Percentiles rank a stretch among this genome's conserved stretches.
Conservation (phyloP, 1,284 basidiomycete species). For the Boletus calvinii region DNA sequence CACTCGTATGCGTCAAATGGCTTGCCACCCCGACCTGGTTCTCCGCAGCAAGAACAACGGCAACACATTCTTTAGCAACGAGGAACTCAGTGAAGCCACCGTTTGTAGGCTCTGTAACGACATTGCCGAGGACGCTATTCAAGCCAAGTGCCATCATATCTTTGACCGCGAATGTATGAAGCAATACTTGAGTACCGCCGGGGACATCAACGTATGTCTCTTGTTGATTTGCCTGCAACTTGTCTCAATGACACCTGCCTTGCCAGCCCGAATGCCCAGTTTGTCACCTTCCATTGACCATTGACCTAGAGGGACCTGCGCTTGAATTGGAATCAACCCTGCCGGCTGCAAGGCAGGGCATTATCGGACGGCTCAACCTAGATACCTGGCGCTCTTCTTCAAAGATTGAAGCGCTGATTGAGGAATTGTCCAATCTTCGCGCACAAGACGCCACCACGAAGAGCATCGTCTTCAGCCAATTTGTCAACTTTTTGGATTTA, state of each 20-base stretch:
- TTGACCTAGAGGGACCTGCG: slow-evolving; percentile 92
- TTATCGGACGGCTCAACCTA: slow-evolving; percentile 87
- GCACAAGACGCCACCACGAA: slow-evolving; percentile 91
- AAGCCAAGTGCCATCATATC: slow-evolving; percentile 87
- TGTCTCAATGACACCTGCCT: slow-evolving; percentile 1
- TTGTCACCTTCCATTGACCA: slow-evolving; percentile 90
- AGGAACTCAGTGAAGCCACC: slow-evolving; percentile 68
- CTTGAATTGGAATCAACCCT: slow-evolving; percentile 75
- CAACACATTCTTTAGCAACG: slow-evolving; percentile 51
- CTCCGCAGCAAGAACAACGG: slow-evolving; percentile 83
- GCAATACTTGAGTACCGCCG: slow-evolving; percentile 82
- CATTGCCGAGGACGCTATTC: slow-evolving; percentile 95
- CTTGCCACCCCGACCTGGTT: slow-evolving; percentile 94
- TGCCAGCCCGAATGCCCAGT: slow-evolving; percentile 88
- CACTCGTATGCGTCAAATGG: slow-evolving; percentile 94
- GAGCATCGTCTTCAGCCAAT: slow-evolving; percentile 95
- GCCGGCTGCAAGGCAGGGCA: slow-evolving; percentile 79
- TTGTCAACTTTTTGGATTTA: slow-evolving; percentile 87
- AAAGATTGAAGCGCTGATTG: slow-evolving; percentile 96
- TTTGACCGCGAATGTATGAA: slow-evolving; percentile 95
- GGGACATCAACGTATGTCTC: slow-evolving; percentile 64
- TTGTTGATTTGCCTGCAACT: neutral
- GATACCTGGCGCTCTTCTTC: slow-evolving; percentile 92
- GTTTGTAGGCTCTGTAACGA: slow-evolving; percentile 97
- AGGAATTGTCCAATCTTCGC: slow-evolving; percentile 87